Conservation (phyloP, 768 basidiomycete genomes). For the Xerocomus spinulosus region DNA sequence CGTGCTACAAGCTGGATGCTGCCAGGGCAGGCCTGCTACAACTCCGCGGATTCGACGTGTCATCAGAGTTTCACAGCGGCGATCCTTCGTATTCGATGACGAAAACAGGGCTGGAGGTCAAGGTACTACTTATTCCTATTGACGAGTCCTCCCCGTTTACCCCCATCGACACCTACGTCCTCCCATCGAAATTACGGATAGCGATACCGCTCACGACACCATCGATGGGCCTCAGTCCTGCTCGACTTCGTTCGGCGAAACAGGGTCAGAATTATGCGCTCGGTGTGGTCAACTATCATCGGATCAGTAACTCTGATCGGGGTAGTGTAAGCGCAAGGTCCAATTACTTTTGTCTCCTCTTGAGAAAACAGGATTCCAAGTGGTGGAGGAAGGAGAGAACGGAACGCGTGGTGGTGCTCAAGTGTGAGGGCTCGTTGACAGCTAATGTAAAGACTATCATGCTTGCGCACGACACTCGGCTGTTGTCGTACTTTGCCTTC, state of each 20-base stretch:
- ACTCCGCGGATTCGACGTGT: not conserved
- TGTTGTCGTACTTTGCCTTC: not conserved
- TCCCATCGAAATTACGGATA: not conserved
- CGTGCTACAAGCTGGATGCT: not conserved
- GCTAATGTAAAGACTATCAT: not conserved
- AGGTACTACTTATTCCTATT: not conserved
- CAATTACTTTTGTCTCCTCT: not conserved
- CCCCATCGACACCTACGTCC: not conserved
- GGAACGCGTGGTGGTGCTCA: not conserved
- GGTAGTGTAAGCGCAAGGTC: not conserved
- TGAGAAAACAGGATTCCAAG: not conserved
- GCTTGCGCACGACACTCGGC: slow-evolving; percentile 1
- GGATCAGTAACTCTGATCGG: not conserved
- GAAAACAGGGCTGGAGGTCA: not conserved
- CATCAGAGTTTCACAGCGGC: not conserved
- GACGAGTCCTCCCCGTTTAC: not conserved
- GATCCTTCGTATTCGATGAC: not conserved
- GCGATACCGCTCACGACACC: slow-evolving; percentile 1
- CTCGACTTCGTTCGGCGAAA: not conserved
- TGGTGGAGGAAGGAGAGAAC: not conserved
- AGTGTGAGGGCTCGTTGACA: not conserved
- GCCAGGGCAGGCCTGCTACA: not conserved
- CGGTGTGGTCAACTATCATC: slow-evolving; percentile 1
- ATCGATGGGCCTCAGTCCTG: not conserved
- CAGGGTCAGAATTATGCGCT: not conserved